A percentile compares a stretch with the other conserved stretches of the same genome.
These are phyloP conservation scores for Limtongia smithiae DNA, from an alignment of 805 yeast genomes.

Conservation along the genomic window DNA sequence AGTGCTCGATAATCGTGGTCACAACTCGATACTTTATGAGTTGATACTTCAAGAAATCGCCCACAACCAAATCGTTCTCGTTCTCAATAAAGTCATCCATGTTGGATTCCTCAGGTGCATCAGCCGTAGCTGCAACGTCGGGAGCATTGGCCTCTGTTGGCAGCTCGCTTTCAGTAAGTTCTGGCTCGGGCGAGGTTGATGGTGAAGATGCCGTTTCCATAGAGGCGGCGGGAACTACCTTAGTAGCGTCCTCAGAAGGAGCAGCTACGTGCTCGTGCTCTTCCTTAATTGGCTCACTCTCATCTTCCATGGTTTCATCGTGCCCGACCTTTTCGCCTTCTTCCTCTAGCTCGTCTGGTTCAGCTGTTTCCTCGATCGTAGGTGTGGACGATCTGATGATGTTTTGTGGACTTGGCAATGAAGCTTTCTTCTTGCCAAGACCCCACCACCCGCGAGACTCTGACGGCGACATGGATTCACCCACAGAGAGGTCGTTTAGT, in stretches of 20 bases:
- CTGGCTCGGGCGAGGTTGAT: neutral
- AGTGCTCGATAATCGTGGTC: conserved; percentile 45
- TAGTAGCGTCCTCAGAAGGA: conserved; percentile 5
- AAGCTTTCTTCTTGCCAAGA: conserved; percentile 18
- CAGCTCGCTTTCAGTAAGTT: conserved; percentile 1
- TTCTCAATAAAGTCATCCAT: conserved; percentile 9
- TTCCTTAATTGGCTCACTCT: neutral
- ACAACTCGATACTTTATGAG: conserved; percentile 54
- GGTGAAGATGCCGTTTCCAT: neutral
- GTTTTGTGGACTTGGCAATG: conserved; percentile 14
- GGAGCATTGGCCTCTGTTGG: neutral
- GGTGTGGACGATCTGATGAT: conserved; percentile 8
- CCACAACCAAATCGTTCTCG: conserved; percentile 57
- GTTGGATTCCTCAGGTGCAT: conserved; percentile 25
- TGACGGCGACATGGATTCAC: conserved; percentile 7
- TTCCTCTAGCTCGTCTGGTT: conserved; percentile 9
- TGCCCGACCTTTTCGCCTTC: conserved; percentile 14
- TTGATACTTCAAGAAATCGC: conserved; percentile 81
- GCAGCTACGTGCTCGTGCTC: conserved; percentile 9
- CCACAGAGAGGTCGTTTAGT: conserved; percentile 16
- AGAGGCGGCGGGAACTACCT: conserved; percentile 1
- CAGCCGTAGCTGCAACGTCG: neutral
- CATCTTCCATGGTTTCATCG: neutral
- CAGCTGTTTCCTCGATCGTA: conserved; percentile 14
- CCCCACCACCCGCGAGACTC: conserved; percentile 29